Conservation (phyloP, 176 grass and related monocot genomes). For the Metroxylon sagu region DNA sequence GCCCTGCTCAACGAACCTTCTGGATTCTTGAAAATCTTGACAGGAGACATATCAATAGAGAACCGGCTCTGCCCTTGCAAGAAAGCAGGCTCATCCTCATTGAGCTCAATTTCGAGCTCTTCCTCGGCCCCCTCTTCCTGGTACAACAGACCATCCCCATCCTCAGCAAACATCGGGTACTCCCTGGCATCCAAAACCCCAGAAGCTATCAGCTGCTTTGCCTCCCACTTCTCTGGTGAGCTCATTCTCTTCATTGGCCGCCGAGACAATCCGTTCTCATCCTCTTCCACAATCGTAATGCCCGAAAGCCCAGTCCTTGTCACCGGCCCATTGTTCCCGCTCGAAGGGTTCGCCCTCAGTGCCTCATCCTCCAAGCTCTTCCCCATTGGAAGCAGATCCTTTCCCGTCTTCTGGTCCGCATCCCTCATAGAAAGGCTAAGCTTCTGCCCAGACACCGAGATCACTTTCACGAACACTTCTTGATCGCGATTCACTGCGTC, state of each 20-base stretch:
- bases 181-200: constrained; percentile 65
- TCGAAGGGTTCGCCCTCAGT: constrained; percentile 43
- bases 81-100: constrained; percentile 90
- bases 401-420: constrained; percentile 85
- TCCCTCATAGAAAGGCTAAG: constrained; percentile 70
- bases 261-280: constrained; percentile 41
- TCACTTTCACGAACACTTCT: constrained; percentile 74
- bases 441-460: constrained; percentile 65
- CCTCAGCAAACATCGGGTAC: constrained; percentile 74
- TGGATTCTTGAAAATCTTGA: constrained; percentile 96
- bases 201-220: constrained; percentile 75
- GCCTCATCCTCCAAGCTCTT: constrained; percentile 34
- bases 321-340: constrained; percentile 16
- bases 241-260: constrained; percentile 70
- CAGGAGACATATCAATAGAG: constrained; percentile 85
- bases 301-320: constrained; percentile 66
- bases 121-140: constrained; percentile 85
- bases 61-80: constrained; percentile 77
- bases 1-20: constrained; percentile 89
- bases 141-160: constrained; percentile 69
- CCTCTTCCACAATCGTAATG: constrained; percentile 66
- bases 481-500: constrained; percentile 71
- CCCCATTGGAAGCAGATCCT: constrained; percentile 61
- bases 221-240: constrained; percentile 92
- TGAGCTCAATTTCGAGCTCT: constrained; percentile 85